Evolutionary conservation across 2,329 filamentous ascomycete genomes (phyloP).

Genomic region (Chalaropsis ovoidea): DNA sequence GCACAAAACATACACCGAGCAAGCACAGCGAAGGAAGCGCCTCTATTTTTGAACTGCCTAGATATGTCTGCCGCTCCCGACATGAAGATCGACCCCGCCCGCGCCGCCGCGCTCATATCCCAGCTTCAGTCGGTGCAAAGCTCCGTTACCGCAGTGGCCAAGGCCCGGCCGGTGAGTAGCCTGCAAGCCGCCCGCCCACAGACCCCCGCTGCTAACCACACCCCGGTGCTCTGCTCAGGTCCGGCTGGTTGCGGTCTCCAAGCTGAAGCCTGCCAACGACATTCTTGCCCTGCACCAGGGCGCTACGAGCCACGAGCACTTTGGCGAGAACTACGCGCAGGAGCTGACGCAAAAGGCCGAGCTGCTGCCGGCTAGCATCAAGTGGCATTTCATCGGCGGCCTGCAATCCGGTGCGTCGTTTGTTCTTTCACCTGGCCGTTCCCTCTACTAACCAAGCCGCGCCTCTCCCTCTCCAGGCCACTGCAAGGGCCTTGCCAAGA

Average conservation of each 20-base stretch:
- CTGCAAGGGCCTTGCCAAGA: constrained; percentile 74
- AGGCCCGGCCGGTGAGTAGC: constrained; percentile 44
- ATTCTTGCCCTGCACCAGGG: constrained; percentile 69
- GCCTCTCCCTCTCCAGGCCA: constrained; percentile 50
- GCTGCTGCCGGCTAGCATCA: constrained; percentile 63
- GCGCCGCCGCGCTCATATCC: constrained; percentile 52
- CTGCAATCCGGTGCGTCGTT: constrained; percentile 58
- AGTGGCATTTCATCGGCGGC: constrained; percentile 95
- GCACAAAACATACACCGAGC: no score
- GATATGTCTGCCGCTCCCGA: constrained; percentile 29
- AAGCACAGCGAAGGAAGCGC: neutral
- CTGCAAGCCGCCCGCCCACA: no score
- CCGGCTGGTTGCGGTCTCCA: constrained; percentile 87
- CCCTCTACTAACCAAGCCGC: constrained; percentile 16
- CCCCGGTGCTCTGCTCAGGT: constrained; percentile 41
- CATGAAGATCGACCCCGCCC: constrained; percentile 53
- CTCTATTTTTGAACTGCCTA: neutral
- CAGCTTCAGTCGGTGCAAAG: constrained; percentile 52
- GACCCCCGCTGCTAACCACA: neutral
- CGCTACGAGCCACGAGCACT: constrained; percentile 56
- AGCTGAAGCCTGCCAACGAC: constrained; percentile 87
- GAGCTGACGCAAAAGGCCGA: constrained; percentile 80
- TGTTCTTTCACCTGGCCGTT: neutral
- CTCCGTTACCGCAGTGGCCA: constrained; percentile 45
- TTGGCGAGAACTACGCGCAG: constrained; percentile 93